Base-by-base conservation (phyloP, 140 eudicot species). In the Flaveria floridana region DNA sequence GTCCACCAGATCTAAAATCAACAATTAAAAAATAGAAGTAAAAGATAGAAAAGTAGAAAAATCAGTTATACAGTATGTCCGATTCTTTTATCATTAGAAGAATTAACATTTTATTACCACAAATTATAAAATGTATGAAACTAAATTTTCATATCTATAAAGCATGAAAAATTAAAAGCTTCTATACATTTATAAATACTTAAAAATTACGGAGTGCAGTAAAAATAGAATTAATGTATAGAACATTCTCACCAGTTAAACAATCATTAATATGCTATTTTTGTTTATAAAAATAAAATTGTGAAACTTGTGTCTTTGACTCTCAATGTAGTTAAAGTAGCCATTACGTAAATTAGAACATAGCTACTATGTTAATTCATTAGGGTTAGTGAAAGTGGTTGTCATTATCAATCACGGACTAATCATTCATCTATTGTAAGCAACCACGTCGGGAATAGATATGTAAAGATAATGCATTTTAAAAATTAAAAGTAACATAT, bases 1-100 rank as follows among this genome's bases (percentile, higher is more conserved):
- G 66, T 57, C 80, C 80, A 74, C 80, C 65, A 73, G 65, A 80
- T 68, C 76, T 67, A 30, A 67, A 74, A 18, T 74, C 39, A 50
- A 66, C 18, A 59, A 15, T 26, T 19, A 26, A 58, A 18, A 41
- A 20, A 44, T 44, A 21, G 15, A 4, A 18, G 65, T 3, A 55
- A 13, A 23, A 11, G 6, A 3, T 3, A 10, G 25, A 34, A 63
- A 46, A 26, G 30, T 16, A 47, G 11, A 26, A 63, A 63, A 18
- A 53, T 15, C 2, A 65, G 50, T 65, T n/a, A 34, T 37, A 65
- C 13, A 7, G 2, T 52, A 14, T 16, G 5, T 25, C 26, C 28
- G 44, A 62, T 62, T 62, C 68, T 62, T 62, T 62, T 26, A 62
- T 62, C 19, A 62, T 62, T 28, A 26, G 12, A 7, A 44, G 2